Base-by-base conservation (phyloP, 768 basidiomycete species). In the Thelephora aurantiotincta region DNA sequence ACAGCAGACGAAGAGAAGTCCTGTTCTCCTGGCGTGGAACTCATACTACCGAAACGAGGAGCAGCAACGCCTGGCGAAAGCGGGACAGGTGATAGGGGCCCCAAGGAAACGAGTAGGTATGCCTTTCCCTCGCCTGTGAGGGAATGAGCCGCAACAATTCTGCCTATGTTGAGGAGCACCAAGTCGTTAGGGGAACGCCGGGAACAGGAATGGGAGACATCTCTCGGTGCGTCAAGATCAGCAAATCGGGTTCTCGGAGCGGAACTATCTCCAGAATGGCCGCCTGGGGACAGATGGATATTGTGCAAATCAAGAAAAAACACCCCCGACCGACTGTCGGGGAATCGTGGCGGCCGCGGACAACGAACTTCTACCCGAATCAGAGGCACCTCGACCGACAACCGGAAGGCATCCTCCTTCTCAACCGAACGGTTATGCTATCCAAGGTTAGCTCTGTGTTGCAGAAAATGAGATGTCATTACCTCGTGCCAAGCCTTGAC, bases 341-440 rank as follows among this genome's bases (percentile, higher is more conserved):
- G 61, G 1, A 58, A 58, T 16, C 66, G 58, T 4, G 79, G 78
- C 26, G 86, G 69, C 18, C 9, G 38, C 5, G 80, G 78, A 57
- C 75, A 80, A 43, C 84, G 75, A 44, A 82, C 57, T 58, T 90
- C 74, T 18, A 82, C 41, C 16, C 90, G 77, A 41, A 91, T 57
- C 63, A 81, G 66, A 12, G 74, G 63, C 30, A 80, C 68, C 16
- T 59, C 60, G 35, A 83, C 53, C 1, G 57, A 55, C 2, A 74
- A 37, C 43, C 55, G 45, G 13, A n/a, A 43, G 26, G 34, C 19
- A 34, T 30, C 23, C 3, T 37, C 38, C 22, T 42, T 44, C 45
- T 47, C 38, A 22, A 9, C 9, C 2, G 44, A 23, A n/a, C 19
- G 7, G 6, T 34, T 16, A 45, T 45, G 19, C 44, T 45, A 26